Base-by-base conservation (phyloP, 2,329 filamentous ascomycete species). In the Xylariaceae sp. region DNA sequence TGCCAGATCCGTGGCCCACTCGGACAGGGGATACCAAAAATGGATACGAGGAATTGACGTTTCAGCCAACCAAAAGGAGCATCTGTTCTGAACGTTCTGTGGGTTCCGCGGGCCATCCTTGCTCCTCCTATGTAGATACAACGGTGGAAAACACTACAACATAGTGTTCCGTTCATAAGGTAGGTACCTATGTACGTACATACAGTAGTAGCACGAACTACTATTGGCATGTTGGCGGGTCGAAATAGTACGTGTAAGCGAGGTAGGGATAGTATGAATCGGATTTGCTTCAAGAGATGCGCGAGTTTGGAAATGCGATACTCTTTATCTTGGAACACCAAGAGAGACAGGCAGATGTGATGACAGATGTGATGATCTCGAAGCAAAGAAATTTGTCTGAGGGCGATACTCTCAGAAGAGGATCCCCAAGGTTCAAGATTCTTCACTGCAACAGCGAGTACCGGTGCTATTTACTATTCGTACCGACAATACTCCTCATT, bases 11-110 rank as follows among this genome's bases (percentile, higher is more conserved):
- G 50, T 36, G 58, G 49, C 53, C 59, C 57, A 60, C 60, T 56
- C 56, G 38, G 52, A 53, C 56, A 59, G 54, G 41, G 55, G 41
- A 54, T 52, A 53, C 68, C 68, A 70, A 68, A 67, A 67, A 66
- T 67, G 70, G 68, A 72, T 69, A 72, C 70, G 70, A 72, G 70
- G 71, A 71, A 70, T 66, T 56, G 60, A 50, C 63, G 68, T 70
- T 71, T 71, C 66, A 70, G 64, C 66, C 63, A 69, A 68, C 65
- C 64, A 65, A 51, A 59, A 55, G 52, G 50, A 56, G 53, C 33
- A 52, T 44, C 48, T 49, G 48, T 52, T 42, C 17, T 49, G 40
- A 48, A 33, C 47, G 50, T 49, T 59, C 55, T 58, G 61, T 61
- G 55, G 49, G 52, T 52, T 56, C 57, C 53, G 52, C 48, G 56